phyloP scores from a whole-genome alignment of 306 rosid genomes.

The Cucumis melo region DNA sequence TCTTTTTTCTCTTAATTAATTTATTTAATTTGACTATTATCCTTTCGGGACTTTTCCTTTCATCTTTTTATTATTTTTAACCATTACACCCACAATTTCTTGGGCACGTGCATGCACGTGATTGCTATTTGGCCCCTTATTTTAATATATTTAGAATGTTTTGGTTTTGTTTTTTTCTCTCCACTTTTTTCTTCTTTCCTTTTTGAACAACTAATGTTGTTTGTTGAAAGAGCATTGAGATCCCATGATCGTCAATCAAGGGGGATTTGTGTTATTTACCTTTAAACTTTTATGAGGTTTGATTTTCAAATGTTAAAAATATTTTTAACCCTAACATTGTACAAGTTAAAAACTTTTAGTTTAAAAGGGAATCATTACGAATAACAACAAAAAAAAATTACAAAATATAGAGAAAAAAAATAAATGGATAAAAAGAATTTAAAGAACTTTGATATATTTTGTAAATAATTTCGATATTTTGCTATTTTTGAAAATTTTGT shows the following conservation, averaged over 20 bases:
- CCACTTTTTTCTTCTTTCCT: not conserved
- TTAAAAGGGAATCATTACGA: no score
- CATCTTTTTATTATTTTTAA: not conserved
- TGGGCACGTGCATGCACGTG: constrained; percentile 23
- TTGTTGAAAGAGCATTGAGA: constrained; percentile 3
- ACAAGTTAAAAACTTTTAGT: no score
- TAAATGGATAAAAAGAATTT: no score
- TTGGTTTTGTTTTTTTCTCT: not conserved
- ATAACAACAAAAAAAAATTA: no score
- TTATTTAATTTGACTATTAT: not conserved
- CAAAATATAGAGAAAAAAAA: no score
- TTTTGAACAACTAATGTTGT: not conserved
- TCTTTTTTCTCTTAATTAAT: not conserved
- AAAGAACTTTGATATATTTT: no score
- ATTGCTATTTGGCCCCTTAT: not conserved
- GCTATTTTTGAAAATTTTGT: no score
- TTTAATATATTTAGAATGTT: not conserved
- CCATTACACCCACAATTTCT: not conserved
- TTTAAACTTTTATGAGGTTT: not conserved
- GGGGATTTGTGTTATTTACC: constrained; percentile 8
- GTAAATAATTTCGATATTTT: no score
- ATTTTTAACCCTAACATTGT: no score
- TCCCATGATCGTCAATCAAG: constrained; percentile 27
- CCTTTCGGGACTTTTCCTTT: not conserved
- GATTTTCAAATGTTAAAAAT: not conserved